Conservation (phyloP, 495 filamentous ascomycete species). For the Talaromyces ruber region DNA sequence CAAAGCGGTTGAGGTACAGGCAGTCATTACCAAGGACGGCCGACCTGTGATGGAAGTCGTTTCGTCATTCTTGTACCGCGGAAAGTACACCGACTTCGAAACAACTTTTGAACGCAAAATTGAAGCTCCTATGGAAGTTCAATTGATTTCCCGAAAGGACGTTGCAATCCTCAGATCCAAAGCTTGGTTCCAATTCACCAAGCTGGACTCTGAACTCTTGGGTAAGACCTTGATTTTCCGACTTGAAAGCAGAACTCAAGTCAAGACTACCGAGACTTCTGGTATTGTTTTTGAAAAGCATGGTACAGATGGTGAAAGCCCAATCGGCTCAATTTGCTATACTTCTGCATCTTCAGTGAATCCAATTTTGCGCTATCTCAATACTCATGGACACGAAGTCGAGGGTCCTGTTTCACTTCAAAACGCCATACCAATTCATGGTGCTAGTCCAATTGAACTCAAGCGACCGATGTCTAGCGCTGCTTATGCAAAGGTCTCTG, state of each 20-base stretch:
- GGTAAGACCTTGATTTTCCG: slow-evolving; percentile 91
- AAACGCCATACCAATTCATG: slow-evolving; percentile 87
- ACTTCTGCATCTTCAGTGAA: slow-evolving; percentile 86
- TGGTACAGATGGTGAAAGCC: slow-evolving; percentile 49
- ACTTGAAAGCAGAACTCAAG: slow-evolving; percentile 52
- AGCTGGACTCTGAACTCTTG: slow-evolving; percentile 69
- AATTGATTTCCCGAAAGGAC: slow-evolving; percentile 76
- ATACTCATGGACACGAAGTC: slow-evolving; percentile 85
- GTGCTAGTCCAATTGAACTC: slow-evolving; percentile 75
- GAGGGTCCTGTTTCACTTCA: slow-evolving; percentile 96
- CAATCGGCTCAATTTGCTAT: slow-evolving; percentile 91
- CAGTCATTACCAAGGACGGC: slow-evolving; percentile 81
- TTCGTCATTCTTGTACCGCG: slow-evolving; percentile 94
- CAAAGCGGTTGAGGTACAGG: slow-evolving; percentile 98
- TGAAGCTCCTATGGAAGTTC: slow-evolving; percentile 90
- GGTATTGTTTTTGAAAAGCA: slow-evolving; percentile 83
- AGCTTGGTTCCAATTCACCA: slow-evolving; percentile 87
- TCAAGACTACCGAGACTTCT: slow-evolving; percentile 83
- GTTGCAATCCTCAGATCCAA: slow-evolving; percentile 90
- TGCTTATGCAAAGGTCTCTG: slow-evolving; percentile 92
- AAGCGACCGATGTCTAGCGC: slow-evolving; percentile 91
- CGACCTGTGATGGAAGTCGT: slow-evolving; percentile 92
- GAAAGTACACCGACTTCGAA: slow-evolving; percentile 82
- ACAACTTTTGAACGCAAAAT: slow-evolving; percentile 97
- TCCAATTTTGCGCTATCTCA: slow-evolving; percentile 90